Evolutionary conservation across 1,139 yeast species (phyloP), one percentile per base, ranked within the genome.

Genomic region (Arxiozyma slooffiae): DNA sequence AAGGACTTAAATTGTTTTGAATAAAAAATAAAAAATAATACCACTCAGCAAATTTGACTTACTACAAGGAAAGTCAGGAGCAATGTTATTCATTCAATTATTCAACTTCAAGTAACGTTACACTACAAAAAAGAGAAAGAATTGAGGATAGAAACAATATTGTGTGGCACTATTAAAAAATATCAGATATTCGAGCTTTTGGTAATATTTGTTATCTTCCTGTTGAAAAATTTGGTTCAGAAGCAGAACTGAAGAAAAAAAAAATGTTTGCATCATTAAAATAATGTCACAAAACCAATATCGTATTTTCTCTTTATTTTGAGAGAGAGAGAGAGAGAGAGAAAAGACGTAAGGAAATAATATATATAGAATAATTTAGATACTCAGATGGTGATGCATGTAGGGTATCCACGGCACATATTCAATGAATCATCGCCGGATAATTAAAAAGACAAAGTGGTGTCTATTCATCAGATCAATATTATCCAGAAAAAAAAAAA

Each of bases 341-440:
- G 30, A 24, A 39, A 9, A 40, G 26, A 38, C 34, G 40, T 47
- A 41, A 44, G 17, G 26, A 37, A 52, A 47, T 22, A 36, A 24
- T 39, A 37, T 17, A 26, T n/a, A 42, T 39, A 38, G 48, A 55
- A 51, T 18, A 47, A 18, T 16, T 21, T 40, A 39, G 21, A 17
- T 41, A 36, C 37, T 65, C 68, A 65, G 68, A 65, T 65, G 68
- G 68, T 65, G 68, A 65, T 65, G 68, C 68, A 65, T 65, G 68
- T 53, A 58, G 49, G 36, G 55, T 53, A 62, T 62, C 66, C 68
- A 53, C 51, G 63, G 68, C 68, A 65, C 68, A 65, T 65, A 64
- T 65, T 65, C 64, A 44, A 55, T 49, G 66, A 63, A 65, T 64
- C 68, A 65, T 65, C 68, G 67, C 68, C 67, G 66, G 68, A 63